Conservation (phyloP, 768 basidiomycete species). For the Clitopilus hobsonii region DNA sequence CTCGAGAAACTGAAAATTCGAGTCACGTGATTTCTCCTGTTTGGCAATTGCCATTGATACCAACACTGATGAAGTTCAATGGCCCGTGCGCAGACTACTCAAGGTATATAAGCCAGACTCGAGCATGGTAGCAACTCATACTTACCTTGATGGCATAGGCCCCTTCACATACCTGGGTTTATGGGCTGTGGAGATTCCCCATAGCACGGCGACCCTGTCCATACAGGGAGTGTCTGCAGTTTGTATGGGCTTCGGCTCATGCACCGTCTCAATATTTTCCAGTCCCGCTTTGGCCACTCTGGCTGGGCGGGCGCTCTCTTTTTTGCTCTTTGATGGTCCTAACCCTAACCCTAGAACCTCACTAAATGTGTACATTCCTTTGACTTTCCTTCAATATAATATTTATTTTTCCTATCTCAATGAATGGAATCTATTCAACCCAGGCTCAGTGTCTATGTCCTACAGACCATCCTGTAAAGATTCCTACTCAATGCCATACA, state of each 20-base stretch:
- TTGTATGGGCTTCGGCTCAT: conserved; percentile 62
- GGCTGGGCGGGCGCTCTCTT: conserved; percentile 19
- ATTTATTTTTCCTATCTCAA: too few relatives aligned
- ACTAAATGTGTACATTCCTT: too few relatives aligned
- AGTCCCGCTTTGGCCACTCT: conserved; percentile 11
- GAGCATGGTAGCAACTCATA: conserved; percentile 29
- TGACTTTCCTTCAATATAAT: too few relatives aligned
- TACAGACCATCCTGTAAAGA: too few relatives aligned
- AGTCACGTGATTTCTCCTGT: neutral
- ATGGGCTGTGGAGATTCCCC: conserved; percentile 52
- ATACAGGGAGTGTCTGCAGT: conserved; percentile 44
- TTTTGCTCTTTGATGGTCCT: conserved; percentile 15
- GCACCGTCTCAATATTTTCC: conserved; percentile 33
- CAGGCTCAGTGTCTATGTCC: too few relatives aligned
- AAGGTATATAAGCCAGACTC: conserved; percentile 24
- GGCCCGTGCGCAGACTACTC: conserved; percentile 31
- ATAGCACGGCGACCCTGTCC: conserved; percentile 76
- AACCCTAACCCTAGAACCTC: conserved; percentile 34
- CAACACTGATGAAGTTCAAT: conserved; percentile 1
- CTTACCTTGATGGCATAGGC: conserved; percentile 63
- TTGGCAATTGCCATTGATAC: neutral
- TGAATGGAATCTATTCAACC: too few relatives aligned
- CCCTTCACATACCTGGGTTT: conserved; percentile 51
- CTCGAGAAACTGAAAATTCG: neutral
- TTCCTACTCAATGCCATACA: too few relatives aligned